Evolutionary conservation across 805 yeast species (phyloP), one percentile per base, ranked within the genome.

Genomic region (Metschnikowia koreensis): DNA sequence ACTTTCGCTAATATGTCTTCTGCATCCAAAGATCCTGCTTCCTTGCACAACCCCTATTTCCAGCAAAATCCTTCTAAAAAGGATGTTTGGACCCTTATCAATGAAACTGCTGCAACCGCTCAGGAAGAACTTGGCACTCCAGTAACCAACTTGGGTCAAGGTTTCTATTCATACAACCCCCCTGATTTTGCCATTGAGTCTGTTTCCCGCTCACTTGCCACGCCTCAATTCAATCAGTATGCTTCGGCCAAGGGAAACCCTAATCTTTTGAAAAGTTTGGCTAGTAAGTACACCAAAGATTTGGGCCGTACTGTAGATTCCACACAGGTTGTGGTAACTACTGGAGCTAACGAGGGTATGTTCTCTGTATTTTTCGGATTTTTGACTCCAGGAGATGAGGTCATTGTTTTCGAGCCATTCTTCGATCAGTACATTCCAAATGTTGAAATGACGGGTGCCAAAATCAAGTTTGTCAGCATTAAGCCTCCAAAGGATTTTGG

Each of bases 331-430:
- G 82, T 86, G 50, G 86, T 93, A 38, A 89, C 97, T 42, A 91
- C 98, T 1, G 99, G 99, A 50, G 99, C 99, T 42, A 94, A 94
- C 64, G 98, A 94, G 71, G 98, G 97, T 37, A 88, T 94, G 77
- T 77, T 89, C 48, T 72, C 97, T 1, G 83, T 87, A 3, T 84
- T 92, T 66, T 86, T 90, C 52, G 99, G 96, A 0, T 86, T 91
- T 60, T 70, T 94, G 57, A 80, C 88, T 42, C 81, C 83, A 1
- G 97, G 96, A 22, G 99, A 94, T 63, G 99, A 94, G 68, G 99
- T 86, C 27, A 88, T 94, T 67, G 97, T 94, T 12, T 88, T 94
- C 65, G 96, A 93, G 69, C 99, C 99, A 2, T 94, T 91, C 66
- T 94, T 94, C 66, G 99, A 94, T 64, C 99, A 94, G 71, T 94